Conservation (phyloP, 352 stramenopile species). For the Pythium grandisporangium region DNA sequence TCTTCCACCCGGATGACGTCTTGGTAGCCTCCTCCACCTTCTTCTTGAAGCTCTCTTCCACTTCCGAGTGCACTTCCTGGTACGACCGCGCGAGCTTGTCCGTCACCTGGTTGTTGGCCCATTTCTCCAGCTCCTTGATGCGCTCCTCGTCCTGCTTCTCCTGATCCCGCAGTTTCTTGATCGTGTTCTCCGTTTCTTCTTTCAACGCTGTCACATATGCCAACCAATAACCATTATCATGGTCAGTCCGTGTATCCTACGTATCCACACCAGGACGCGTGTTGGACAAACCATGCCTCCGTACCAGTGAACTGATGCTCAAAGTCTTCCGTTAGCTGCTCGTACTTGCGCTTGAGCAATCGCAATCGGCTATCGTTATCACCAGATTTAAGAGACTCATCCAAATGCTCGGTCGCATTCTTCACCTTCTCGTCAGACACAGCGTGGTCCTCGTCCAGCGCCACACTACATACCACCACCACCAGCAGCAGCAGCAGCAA, state of each 20-base stretch:
- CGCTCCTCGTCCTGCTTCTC: conserved; percentile 52
- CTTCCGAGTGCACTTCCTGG: conserved; percentile 50
- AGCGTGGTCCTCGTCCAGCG: conserved; percentile 40
- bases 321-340: conserved; percentile 76
- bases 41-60: conserved; percentile 56
- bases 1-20: conserved; percentile 74
- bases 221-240: too few species aligned
- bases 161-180: conserved; percentile 71
- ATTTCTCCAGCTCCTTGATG: conserved; percentile 65
- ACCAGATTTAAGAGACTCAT: conserved; percentile 33
- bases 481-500: conserved; percentile 9
- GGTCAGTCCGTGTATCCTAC: too few species aligned
- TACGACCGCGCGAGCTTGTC: conserved; percentile 49
- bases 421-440: conserved; percentile 55
- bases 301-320: conserved; percentile 68
- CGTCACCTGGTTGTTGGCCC: conserved; percentile 44
- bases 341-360: conserved; percentile 68
- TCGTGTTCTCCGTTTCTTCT: conserved; percentile 75
- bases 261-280: not conserved
- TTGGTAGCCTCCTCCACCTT: conserved; percentile 66
- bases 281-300: not conserved
- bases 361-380: conserved; percentile 54
- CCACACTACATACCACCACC: conserved; percentile 26
- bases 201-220: conserved; percentile 34
- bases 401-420: conserved; percentile 37